A percentile compares a stretch with the other conserved stretches of the same genome.
Conservation (phyloP, 257 asterid genomes). For the Solanum dulcamara region DNA sequence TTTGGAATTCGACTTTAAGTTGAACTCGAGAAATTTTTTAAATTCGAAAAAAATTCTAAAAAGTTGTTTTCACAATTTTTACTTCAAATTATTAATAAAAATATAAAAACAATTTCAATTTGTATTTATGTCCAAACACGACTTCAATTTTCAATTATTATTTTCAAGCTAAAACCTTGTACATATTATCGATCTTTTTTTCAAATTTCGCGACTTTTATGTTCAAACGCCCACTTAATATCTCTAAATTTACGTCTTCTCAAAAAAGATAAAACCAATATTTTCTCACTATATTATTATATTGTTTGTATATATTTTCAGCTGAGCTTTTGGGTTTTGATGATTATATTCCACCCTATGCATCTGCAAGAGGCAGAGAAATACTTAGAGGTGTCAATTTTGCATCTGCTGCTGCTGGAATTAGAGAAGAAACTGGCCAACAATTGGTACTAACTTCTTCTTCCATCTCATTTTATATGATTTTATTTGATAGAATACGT, state of each 20-base stretch:
- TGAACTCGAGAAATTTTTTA: too few species aligned
- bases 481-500: not conserved
- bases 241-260: not conserved
- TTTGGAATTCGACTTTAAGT: too few species aligned
- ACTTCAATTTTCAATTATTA: not conserved
- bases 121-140: not conserved
- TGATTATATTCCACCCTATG: constrained; percentile 26
- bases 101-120: not conserved
- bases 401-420: constrained; percentile 56
- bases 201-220: not conserved
- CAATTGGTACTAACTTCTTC: constrained; percentile 3
- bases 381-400: constrained; percentile 36
- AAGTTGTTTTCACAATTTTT: not conserved
- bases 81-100: not conserved
- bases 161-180: not conserved
- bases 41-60: too few species aligned
- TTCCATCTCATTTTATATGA: not conserved
- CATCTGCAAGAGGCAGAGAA: constrained; percentile 15
- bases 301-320: not conserved
- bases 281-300: not conserved
- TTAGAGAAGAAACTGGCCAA: constrained; percentile 39
- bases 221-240: not conserved
- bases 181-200: not conserved
- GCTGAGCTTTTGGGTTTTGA: constrained; percentile 46
- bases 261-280: not conserved